Percentiles rank a stretch among this genome's conserved stretches.
These are phyloP conservation scores for Neoscytalidium dimidiatum DNA, from an alignment of 2,329 filamentous ascomycete species.

Conservation along the genomic window DNA sequence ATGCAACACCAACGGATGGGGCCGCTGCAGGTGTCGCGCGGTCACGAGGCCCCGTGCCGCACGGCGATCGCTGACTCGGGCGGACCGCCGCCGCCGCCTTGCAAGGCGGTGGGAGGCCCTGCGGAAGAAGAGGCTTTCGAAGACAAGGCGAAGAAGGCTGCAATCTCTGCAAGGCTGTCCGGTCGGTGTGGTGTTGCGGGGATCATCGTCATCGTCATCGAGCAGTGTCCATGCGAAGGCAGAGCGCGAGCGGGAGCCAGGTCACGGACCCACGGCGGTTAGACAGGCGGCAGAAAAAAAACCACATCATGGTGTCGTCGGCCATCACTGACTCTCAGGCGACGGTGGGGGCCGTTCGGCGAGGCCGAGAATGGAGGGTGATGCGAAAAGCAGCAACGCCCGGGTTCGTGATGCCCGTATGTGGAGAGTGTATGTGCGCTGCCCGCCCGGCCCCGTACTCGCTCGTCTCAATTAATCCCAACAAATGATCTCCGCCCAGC, in stretches of 20 bases:
- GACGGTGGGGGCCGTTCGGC: conserved; percentile 3
- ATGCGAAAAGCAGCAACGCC: conserved; percentile 2
- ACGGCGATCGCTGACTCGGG: neutral
- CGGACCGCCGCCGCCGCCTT: neutral
- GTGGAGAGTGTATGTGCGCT: neutral
- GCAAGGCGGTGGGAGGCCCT: neutral
- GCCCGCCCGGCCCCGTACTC: neutral
- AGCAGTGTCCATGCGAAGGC: neutral
- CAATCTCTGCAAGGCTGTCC: conserved; percentile 8
- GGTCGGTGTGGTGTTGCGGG: conserved; percentile 4
- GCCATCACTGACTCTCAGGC: neutral
- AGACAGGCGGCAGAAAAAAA: conserved; percentile 6
- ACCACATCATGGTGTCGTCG: neutral
- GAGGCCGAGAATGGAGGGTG: neutral
- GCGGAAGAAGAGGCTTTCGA: neutral
- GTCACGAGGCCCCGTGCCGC: conserved; percentile 11
- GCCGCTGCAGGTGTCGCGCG: neutral
- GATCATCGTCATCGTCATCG: conserved; percentile 17
- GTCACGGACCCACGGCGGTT: neutral
- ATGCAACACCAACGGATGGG: neutral
- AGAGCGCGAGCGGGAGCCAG: neutral
- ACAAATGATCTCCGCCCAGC: conserved; percentile 13
- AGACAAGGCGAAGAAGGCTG: neutral
- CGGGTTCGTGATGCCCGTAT: neutral
- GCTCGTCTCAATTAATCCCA: neutral